phyloP scores from a whole-genome alignment of 192 early-diverging fungal genomes.

The Coemansia asiatica region DNA sequence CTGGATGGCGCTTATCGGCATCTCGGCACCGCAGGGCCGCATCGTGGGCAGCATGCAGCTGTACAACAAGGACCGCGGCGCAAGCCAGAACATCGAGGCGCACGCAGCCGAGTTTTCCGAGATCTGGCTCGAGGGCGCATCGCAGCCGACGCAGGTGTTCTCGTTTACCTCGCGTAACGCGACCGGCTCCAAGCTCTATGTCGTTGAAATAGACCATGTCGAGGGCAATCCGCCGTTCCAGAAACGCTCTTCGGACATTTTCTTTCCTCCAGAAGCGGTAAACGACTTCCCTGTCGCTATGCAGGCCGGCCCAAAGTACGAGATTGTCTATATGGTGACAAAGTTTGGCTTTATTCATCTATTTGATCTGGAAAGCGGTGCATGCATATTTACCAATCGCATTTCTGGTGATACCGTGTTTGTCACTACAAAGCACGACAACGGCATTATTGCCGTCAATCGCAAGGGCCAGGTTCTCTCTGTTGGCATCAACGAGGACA shows the following conservation, averaged over 20 bases:
- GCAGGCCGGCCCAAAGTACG: slow-evolving; percentile 93
- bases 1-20: slow-evolving; percentile 95
- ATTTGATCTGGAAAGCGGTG: slow-evolving; percentile 92
- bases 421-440: slow-evolving; percentile 88
- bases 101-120: slow-evolving; percentile 96
- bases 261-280: slow-evolving; percentile 94
- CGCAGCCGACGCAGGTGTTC: slow-evolving; percentile 83
- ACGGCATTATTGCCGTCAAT: slow-evolving; percentile 94
- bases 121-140: slow-evolving; percentile 73
- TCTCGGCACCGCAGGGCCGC: slow-evolving; percentile 85
- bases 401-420: slow-evolving; percentile 98
- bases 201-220: slow-evolving; percentile 95
- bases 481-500: slow-evolving; percentile 88
- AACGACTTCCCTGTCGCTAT: slow-evolving; percentile 96
- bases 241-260: slow-evolving; percentile 90
- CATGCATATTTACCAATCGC: slow-evolving; percentile 96
- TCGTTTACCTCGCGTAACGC: slow-evolving; percentile 86
- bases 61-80: slow-evolving; percentile 87
- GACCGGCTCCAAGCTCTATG: slow-evolving; percentile 86
- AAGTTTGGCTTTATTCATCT: slow-evolving; percentile 98
- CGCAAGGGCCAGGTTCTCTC: slow-evolving; percentile 95
- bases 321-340: slow-evolving; percentile 92
- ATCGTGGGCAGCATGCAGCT: slow-evolving; percentile 97
- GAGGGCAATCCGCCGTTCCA: slow-evolving; percentile 87
- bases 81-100: slow-evolving; percentile 93